These are phyloP conservation scores for Coemansia sp. DNA, from an alignment of 192 early-diverging fungal species.

Conservation along the genomic window DNA sequence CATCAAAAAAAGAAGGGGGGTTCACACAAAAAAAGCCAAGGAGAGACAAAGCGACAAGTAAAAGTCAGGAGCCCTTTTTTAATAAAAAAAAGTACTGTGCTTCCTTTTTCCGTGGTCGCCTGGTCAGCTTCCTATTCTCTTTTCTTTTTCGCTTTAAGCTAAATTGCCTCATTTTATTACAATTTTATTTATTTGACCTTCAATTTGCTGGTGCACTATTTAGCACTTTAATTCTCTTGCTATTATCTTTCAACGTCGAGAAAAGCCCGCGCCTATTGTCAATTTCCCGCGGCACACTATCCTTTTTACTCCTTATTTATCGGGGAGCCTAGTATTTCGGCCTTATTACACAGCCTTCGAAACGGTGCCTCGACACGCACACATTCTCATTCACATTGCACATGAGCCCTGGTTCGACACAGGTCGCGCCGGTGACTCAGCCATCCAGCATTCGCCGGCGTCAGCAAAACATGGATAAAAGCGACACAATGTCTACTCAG, in stretches of 20 bases:
- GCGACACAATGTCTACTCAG: background rate
- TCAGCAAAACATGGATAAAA: background rate
- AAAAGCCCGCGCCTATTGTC: background rate
- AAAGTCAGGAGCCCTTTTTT: slow-evolving; percentile 3
- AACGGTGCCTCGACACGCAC: slow-evolving; percentile 10
- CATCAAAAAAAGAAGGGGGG: background rate
- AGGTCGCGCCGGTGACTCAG: slow-evolving; percentile 13
- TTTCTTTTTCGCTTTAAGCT: background rate
- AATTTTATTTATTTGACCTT: background rate
- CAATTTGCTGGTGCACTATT: background rate
- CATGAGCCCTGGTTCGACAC: slow-evolving; percentile 19
- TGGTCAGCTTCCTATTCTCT: background rate
- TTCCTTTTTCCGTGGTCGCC: slow-evolving; percentile 1
- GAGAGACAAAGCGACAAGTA: background rate
- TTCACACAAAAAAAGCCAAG: background rate
- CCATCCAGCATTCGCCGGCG: background rate
- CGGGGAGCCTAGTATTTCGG: background rate
- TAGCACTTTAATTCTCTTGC: background rate
- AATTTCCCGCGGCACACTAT: background rate
- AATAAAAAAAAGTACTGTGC: background rate
- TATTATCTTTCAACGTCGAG: background rate
- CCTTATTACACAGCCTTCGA: slow-evolving; percentile 5
- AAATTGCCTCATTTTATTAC: background rate
- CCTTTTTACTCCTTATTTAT: background rate
- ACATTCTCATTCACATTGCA: background rate